Evolutionary conservation across 2,329 filamentous ascomycete genomes (phyloP), one percentile per base, ranked within the genome.

Genomic region (Calonectria crousiana): DNA sequence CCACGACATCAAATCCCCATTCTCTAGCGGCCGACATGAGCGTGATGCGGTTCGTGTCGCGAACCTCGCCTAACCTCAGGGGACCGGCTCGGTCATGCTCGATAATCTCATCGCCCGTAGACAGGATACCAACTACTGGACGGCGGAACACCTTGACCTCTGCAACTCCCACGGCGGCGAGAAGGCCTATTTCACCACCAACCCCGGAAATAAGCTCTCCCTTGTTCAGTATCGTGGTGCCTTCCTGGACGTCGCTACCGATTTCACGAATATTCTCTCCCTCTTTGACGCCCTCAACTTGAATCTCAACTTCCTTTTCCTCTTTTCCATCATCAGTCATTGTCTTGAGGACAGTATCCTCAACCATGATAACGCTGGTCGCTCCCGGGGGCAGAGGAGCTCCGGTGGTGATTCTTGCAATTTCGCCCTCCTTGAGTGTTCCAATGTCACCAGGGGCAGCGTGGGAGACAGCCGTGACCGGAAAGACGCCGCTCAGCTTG

Each of bases 51-150:
- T 99, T 99, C 5, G 95, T 98, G 83, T 99, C 97, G 71, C 97
- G 90, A 26, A 99, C 97, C 84, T 98, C 95, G 47, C 97, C 97
- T 0, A 94, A 87, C 4, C 89, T 89, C 11, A 98, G 87, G 0
- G 88, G 86, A 0, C 90, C 91, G 0, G 91, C 87, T 32, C 90
- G 87, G 73, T 93, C 87, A 80, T 97, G 93, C 75, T 93, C 90
- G 6, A 98, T 93, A 65, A 99, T 95, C 84, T 99, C 97, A 82
- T 99, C 96, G 28, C 97, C 97, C 0, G 97, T 99, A 67, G 96
- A 98, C 23, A 99, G 86, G 2, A 99, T 92, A 6, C 96, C 97
- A 10, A 99, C 89, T 11, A 95, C 86, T 0, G 97, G 96, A 69
- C 92, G 92, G 64, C 89, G 91, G 85, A 94, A 98, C 9, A 96